These are phyloP conservation scores for Caloboletus inedulis DNA, from an alignment of 1,284 basidiomycete species.

Conservation along the genomic window DNA sequence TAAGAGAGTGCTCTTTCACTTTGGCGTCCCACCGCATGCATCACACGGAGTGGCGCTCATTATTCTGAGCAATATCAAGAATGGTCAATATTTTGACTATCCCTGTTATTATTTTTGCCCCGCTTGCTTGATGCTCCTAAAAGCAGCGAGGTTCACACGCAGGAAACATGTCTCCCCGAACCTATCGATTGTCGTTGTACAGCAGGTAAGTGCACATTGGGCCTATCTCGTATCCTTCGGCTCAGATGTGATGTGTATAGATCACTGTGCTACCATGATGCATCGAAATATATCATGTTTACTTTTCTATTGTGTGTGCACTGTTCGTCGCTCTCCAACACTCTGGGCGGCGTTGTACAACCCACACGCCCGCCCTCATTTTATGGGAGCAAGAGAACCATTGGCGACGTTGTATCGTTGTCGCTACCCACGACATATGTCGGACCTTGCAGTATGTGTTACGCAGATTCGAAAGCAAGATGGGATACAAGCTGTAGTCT, in stretches of 20 bases:
- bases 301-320: background rate
- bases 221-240: background rate
- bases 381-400: constrained; percentile 70
- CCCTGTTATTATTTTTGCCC: constrained; percentile 45
- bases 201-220: constrained; percentile 18
- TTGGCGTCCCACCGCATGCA: constrained; percentile 67
- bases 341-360: constrained; percentile 75
- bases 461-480: constrained; percentile 31
- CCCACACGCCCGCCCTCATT: constrained; percentile 81
- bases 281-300: constrained; percentile 7
- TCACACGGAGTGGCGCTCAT: constrained; percentile 70
- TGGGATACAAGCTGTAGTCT: constrained; percentile 29
- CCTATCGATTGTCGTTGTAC: background rate
- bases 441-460: constrained; percentile 13
- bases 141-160: constrained; percentile 54
- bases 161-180: constrained; percentile 43
- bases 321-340: constrained; percentile 64
- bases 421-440: constrained; percentile 32
- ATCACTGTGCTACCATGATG: background rate
- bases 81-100: constrained; percentile 16
- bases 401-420: constrained; percentile 22
- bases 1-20: constrained; percentile 58
- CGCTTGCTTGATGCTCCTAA: constrained; percentile 35
- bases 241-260: constrained; percentile 3
- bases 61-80: constrained; percentile 72